Conservation (phyloP, 2,329 filamentous ascomycete species). For the Exophiala viscosa region DNA sequence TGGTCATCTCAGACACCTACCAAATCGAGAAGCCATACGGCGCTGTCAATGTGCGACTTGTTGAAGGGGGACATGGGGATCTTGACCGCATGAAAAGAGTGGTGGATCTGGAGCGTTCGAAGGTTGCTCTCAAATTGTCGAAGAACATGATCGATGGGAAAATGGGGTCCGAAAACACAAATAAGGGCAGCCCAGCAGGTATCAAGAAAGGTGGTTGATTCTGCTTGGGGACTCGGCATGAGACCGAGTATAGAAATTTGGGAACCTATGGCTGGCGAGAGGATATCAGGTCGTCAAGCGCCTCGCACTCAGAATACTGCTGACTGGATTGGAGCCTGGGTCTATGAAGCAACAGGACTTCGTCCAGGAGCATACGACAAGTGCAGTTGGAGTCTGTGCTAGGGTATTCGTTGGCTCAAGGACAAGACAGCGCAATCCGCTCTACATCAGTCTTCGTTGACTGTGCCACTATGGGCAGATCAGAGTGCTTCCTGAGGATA, state of each 20-base stretch:
- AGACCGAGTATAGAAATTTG: background rate
- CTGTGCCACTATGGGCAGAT: too few relatives aligned
- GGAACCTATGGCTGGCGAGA: background rate
- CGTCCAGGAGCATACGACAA: background rate
- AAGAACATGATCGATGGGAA: constrained; percentile 22
- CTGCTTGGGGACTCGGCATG: background rate
- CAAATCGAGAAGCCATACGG: constrained; percentile 57
- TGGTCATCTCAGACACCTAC: constrained; percentile 60
- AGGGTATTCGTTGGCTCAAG: background rate
- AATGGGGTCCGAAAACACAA: constrained; percentile 12
- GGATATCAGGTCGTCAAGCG: background rate
- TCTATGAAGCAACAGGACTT: background rate
- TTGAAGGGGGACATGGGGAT: constrained; percentile 39
- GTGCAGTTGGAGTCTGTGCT: background rate
- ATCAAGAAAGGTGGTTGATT: constrained; percentile 23
- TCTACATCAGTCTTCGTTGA: too few relatives aligned
- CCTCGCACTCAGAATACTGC: background rate
- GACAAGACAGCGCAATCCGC: too few relatives aligned
- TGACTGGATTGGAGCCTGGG: background rate
- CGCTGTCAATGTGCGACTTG: constrained; percentile 50
- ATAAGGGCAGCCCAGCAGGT: constrained; percentile 9
- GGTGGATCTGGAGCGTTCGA: constrained; percentile 49
- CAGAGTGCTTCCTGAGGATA: too few relatives aligned
- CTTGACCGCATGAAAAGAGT: constrained; percentile 47
- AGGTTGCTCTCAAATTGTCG: constrained; percentile 33